Evolutionary conservation across 441 rosid species (phyloP).

Genomic region (Kokia cookei): DNA sequence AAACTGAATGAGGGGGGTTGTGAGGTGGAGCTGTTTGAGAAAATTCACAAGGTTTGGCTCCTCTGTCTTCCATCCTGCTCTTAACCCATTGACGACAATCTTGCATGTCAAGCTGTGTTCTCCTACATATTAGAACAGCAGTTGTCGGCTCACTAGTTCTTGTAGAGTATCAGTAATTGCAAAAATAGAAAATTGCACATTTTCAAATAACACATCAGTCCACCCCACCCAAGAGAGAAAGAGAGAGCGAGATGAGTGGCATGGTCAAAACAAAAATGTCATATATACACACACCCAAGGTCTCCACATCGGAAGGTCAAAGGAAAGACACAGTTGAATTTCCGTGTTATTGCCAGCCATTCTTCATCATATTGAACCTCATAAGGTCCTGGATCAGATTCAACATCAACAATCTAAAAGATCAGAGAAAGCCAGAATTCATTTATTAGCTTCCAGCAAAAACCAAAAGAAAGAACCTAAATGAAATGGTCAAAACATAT

Average conservation of each 20-base stretch:
- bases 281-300: slow-evolving; percentile 40
- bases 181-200: not conserved
- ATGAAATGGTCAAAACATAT: slow-evolving; percentile 1
- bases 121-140: slow-evolving; percentile 24
- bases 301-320: slow-evolving; percentile 37
- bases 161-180: not conserved
- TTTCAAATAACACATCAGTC: not conserved
- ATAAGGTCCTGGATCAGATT: slow-evolving; percentile 71
- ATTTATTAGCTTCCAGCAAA: slow-evolving; percentile 14
- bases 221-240: not conserved
- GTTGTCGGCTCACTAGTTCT: not conserved
- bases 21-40: slow-evolving; percentile 52
- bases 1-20: slow-evolving; percentile 35
- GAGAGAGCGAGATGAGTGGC: not conserved
- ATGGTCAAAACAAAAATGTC: slow-evolving; percentile 4
- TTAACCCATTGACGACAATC: slow-evolving; percentile 68
- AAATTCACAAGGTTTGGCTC: slow-evolving; percentile 70
- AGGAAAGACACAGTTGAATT: slow-evolving; percentile 65
- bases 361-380: slow-evolving; percentile 84
- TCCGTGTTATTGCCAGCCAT: slow-evolving; percentile 71
- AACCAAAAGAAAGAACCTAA: slow-evolving; percentile 6
- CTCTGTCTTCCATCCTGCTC: slow-evolving; percentile 53
- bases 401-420: slow-evolving; percentile 67
- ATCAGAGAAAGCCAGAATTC: slow-evolving; percentile 13
- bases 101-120: slow-evolving; percentile 37